A percentile compares a stretch with the other conserved stretches of the same genome.
Evolutionary conservation across 352 stramenopile genomes (phyloP).

Genomic region (Pythium sp.): DNA sequence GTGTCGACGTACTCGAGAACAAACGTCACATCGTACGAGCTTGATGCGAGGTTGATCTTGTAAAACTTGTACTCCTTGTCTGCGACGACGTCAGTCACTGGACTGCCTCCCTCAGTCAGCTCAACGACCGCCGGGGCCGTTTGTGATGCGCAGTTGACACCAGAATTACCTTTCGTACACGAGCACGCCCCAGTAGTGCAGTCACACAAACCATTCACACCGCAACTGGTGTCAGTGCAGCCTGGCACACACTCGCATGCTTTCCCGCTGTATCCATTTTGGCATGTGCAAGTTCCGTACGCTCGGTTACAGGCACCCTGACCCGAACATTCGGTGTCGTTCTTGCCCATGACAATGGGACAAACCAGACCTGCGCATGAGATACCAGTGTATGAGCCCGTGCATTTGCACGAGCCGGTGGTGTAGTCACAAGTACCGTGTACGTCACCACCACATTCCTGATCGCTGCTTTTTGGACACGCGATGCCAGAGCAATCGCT

Average conservation of each 20-base stretch:
- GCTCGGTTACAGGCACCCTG: constrained; percentile 54
- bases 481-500: constrained; percentile 50
- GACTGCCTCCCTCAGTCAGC: constrained; percentile 24
- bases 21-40: constrained; percentile 70
- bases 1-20: constrained; percentile 35
- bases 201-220: constrained; percentile 45
- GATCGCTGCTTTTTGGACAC: constrained; percentile 37
- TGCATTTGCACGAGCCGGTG: constrained; percentile 46
- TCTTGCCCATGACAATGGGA: constrained; percentile 38
- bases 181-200: constrained; percentile 63
- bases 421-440: constrained; percentile 49
- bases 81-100: constrained; percentile 23
- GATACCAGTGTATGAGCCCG: constrained; percentile 47
- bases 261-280: constrained; percentile 53
- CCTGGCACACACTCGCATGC: constrained; percentile 72
- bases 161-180: constrained; percentile 43
- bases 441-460: constrained; percentile 36
- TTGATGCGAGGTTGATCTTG: constrained; percentile 54
- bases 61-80: constrained; percentile 75
- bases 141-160: constrained; percentile 29
- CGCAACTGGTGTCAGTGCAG: constrained; percentile 43
- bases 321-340: constrained; percentile 53
- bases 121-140: constrained; percentile 22
- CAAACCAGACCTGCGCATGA: constrained; percentile 62
- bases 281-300: constrained; percentile 47